phyloP scores from a whole-genome alignment of 768 basidiomycete species.

The Trametes cingulata region DNA sequence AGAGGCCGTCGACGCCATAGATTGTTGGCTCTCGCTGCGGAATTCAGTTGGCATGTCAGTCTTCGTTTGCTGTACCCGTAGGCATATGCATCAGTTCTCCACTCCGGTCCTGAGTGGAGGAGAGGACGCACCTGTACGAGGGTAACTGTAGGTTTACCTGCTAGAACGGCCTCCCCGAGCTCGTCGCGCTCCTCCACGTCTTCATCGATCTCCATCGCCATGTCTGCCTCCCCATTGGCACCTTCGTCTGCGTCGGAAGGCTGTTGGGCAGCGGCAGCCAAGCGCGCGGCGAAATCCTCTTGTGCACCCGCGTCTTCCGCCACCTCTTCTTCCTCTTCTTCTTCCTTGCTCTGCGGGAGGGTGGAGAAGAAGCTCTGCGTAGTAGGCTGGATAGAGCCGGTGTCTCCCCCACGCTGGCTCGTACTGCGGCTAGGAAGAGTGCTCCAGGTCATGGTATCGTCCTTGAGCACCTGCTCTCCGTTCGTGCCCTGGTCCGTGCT shows the following conservation, averaged over 20 bases:
- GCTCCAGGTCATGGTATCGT: constrained; percentile 79
- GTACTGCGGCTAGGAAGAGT: constrained; percentile 54
- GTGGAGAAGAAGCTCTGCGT: constrained; percentile 19
- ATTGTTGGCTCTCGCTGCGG: constrained; percentile 56
- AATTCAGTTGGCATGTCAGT: constrained; percentile 26
- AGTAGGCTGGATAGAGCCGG: constrained; percentile 11
- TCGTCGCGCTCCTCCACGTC: constrained; percentile 35
- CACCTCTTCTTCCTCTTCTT: constrained; percentile 20
- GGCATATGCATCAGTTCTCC: neutral
- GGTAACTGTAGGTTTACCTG: constrained; percentile 39
- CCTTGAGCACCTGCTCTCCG: constrained; percentile 34
- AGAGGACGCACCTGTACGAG: constrained; percentile 31
- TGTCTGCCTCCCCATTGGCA: constrained; percentile 29
- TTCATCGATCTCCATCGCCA: constrained; percentile 40
- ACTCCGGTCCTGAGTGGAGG: neutral
- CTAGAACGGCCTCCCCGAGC: constrained; percentile 44
- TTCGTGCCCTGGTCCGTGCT: constrained; percentile 22
- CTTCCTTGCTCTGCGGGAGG: constrained; percentile 13
- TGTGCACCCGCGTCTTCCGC: constrained; percentile 32
- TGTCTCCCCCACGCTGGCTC: constrained; percentile 30
- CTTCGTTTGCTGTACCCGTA: constrained; percentile 12
- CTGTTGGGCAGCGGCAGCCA: constrained; percentile 13
- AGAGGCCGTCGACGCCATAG: constrained; percentile 45
- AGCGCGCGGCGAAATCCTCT: constrained; percentile 7
- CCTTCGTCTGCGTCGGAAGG: constrained; percentile 14